Conservation (phyloP, 257 asterid genomes). For the Primulina huaijiensis region DNA sequence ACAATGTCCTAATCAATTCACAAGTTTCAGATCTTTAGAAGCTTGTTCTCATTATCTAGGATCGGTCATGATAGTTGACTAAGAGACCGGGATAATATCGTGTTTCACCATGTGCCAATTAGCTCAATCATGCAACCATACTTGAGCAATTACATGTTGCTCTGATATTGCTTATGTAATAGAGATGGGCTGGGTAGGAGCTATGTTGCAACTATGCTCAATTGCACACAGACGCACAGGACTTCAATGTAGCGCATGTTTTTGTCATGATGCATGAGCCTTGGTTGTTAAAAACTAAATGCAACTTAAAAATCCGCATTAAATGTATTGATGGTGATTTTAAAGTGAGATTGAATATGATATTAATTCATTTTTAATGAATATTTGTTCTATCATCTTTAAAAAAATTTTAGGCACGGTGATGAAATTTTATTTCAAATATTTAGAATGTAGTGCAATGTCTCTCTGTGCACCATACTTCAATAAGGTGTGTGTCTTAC, state of each 20-base stretch:
- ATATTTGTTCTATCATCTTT: not conserved
- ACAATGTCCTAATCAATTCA: not conserved
- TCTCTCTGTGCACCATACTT: not conserved
- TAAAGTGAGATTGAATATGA: not conserved
- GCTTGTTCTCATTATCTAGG: constrained; percentile 6
- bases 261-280: too few species aligned
- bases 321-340: not conserved
- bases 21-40: constrained; percentile 15
- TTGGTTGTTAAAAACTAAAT: too few species aligned
- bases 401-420: too few species aligned
- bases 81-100: not conserved
- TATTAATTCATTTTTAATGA: too few species aligned
- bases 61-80: not conserved
- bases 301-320: not conserved
- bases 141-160: not conserved
- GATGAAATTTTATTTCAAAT: not conserved
- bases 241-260: not conserved
- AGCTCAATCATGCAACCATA: not conserved
- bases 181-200: not conserved
- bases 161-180: not conserved
- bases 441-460: not conserved
- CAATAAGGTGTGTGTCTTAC: not conserved
- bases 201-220: not conserved
- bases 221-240: not conserved
- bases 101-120: not conserved